Evolutionary conservation across 352 stramenopile species (phyloP), one percentile per base, ranked within the genome.

Genomic region (Hyaloperonospora brassicae): DNA sequence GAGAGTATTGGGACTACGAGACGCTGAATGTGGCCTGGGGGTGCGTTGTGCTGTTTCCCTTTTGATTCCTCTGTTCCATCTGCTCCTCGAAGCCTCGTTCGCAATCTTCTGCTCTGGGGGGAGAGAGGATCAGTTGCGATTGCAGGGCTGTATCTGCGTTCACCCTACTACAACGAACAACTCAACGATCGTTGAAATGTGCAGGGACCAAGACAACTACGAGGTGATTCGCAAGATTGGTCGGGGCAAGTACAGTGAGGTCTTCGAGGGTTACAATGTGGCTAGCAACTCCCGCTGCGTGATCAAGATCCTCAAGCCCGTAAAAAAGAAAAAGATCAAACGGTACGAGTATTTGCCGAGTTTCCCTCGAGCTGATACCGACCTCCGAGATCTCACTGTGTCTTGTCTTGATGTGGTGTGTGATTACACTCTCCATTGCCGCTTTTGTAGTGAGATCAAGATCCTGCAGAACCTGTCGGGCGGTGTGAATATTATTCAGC

Each of bases 291-390:
- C 83, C 34, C 97, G 97, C 60, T 99, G 96, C 70, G 96, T 99
- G n/a, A 97, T 99, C 59, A 99, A 99, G 84, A 99, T 99, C 65
- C 84, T 99, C 46, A 99, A 99, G 76, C 97, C 97, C 12, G 96
- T 99, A n/a, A 99, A 99, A 87, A 99, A 99, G 85, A 99, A 99
- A 79, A 99, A 99, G 81, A 99, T 99, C 71, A 98, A 98, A 70
- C 82, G 94, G 62, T 89, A 38, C 38, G 74, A 21, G 11, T 25
- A 2, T 46, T 10, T 44, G 1, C 10, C 2, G 24, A 17, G 17
- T 17, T 17, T 17, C 17, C 17, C 22, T 42, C 12, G 10, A 23
- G 14, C 14, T 11, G 22, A 23, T 11, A 11, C 48, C 40, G 5
- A 7, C 14, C 34, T 24, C 42, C 17, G 52, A 24, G 65, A 62